Evolutionary conservation across 1,284 basidiomycete species (phyloP), one percentile per base, ranked within the genome.

Genomic region (Athelia psychrophila): DNA sequence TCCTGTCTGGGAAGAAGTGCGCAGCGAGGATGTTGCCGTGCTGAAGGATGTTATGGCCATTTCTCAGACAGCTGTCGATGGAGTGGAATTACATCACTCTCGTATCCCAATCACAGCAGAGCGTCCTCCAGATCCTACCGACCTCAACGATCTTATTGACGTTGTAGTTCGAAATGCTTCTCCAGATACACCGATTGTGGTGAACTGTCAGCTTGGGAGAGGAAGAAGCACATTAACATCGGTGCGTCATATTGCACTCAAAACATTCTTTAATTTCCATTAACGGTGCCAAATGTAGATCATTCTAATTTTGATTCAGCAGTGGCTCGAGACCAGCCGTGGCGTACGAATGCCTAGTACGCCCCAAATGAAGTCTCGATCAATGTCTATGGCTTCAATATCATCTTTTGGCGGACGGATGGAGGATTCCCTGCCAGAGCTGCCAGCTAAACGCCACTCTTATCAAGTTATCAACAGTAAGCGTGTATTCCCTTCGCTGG

Each of bases 161-260:
- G 80, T 95, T 0, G 91, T 95, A 38, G 77, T 93, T 44, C 76
- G 86, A n/a, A 84, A 86, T 24, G 80, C 88, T 51, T 79, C 87
- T 3, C 77, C 81, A 27, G 77, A 81, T 42, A 86, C 88, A 0
- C 93, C 95, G 0, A 90, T 99, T 55, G 88, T 99, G 22, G 82
- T 99, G 49, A 99, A 99, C 65, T 97, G 95, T 64, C 97, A 99
- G 69, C 82, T 99, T 3, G 96, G 96, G 3, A 78, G 94, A 30
- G 96, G 96, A n/a, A 79, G 97, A 60, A 95, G 92, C 56, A 97
- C 95, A 0, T 75, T 95, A 56, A 87, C 94, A 16, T 90, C 95
- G 5, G 91, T 89, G 53, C 58, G 83, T 64, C n/a, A 36, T 22
- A 13, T 44, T 4, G 38, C 47, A 33, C 44, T 19, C 47, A 44